phyloP scores from a whole-genome alignment of 2,329 filamentous ascomycete species.

The Exophiala dermatitidis region DNA sequence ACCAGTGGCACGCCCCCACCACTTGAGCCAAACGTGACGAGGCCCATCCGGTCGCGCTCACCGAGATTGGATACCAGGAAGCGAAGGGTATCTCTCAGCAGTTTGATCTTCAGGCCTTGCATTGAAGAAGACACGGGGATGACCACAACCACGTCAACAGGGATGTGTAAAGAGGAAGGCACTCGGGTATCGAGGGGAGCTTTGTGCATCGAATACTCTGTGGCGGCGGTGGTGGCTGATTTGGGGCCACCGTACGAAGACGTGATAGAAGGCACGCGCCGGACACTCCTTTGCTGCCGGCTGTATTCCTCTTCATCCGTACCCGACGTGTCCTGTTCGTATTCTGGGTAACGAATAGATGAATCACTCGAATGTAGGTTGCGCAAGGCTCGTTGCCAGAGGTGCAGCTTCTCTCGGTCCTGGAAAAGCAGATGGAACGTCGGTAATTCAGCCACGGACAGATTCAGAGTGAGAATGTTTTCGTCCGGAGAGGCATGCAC shows the following conservation, averaged over 20 bases:
- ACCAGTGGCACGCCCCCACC: conserved; percentile 88
- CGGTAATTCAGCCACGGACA: conserved; percentile 86
- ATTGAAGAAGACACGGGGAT: conserved; percentile 97
- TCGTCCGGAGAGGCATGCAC: conserved; percentile 69
- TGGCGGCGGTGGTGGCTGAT: conserved; percentile 80
- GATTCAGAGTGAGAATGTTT: conserved; percentile 75
- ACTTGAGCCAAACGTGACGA: conserved; percentile 94
- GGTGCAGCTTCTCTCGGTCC: conserved; percentile 72
- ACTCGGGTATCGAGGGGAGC: conserved; percentile 32
- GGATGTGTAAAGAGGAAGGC: conserved; percentile 65
- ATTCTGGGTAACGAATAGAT: conserved; percentile 58
- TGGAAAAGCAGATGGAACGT: conserved; percentile 90
- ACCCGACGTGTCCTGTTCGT: conserved; percentile 71
- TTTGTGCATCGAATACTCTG: conserved; percentile 77
- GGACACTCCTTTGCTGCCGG: conserved; percentile 46
- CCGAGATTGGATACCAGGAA: conserved; percentile 88
- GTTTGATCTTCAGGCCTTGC: conserved; percentile 97
- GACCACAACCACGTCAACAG: conserved; percentile 90
- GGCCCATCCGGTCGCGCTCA: conserved; percentile 88
- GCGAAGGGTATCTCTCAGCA: conserved; percentile 81
- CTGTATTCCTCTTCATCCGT: conserved; percentile 78
- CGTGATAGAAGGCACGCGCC: conserved; percentile 72
- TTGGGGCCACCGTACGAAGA: conserved; percentile 75
- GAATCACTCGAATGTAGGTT: conserved; percentile 69
- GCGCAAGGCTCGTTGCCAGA: conserved; percentile 80